Conservation (phyloP, 192 early-diverging fungal species). For the Lobosporangium transversale region DNA sequence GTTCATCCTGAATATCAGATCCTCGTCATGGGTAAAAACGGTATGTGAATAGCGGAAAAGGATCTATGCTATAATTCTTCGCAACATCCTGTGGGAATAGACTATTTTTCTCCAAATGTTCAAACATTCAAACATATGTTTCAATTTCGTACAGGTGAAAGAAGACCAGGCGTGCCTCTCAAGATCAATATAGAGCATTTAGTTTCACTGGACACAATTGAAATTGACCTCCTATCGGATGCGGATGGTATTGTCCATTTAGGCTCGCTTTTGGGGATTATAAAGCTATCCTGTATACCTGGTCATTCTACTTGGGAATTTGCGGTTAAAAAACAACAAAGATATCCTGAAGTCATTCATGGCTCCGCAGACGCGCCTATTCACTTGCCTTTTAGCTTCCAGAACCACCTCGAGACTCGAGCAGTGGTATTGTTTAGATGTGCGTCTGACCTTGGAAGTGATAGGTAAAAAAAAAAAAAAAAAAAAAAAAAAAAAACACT, state of each 20-base stretch:
- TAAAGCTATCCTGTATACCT: not conserved
- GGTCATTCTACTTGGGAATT: conserved; percentile 4
- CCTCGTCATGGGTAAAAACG: conserved; percentile 54
- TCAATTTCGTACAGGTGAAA: conserved; percentile 43
- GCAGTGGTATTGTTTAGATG: conserved; percentile 20
- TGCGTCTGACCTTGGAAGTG: not conserved
- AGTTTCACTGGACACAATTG: not conserved
- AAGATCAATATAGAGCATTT: conserved; percentile 40
- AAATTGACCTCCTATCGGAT: conserved; percentile 36
- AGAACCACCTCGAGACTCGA: conserved; percentile 4
- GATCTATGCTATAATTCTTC: too few relatives aligned
- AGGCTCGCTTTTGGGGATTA: conserved; percentile 31
- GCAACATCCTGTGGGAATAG: too few relatives aligned
- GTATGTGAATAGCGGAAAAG: not conserved
- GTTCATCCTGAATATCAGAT: conserved; percentile 29
- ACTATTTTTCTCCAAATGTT: too few relatives aligned
- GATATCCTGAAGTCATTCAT: conserved; percentile 20
- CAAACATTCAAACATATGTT: not conserved
- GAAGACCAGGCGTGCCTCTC: conserved; percentile 17
- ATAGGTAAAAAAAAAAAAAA: conserved; percentile 11
- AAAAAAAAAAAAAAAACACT: too few relatives aligned
- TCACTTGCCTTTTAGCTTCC: conserved; percentile 10
- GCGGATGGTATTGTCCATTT: conserved; percentile 51
- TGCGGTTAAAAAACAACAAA: not conserved
- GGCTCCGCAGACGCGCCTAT: conserved; percentile 19